Evolutionary conservation across 768 basidiomycete genomes (phyloP).

Genomic region (Mycena venus): DNA sequence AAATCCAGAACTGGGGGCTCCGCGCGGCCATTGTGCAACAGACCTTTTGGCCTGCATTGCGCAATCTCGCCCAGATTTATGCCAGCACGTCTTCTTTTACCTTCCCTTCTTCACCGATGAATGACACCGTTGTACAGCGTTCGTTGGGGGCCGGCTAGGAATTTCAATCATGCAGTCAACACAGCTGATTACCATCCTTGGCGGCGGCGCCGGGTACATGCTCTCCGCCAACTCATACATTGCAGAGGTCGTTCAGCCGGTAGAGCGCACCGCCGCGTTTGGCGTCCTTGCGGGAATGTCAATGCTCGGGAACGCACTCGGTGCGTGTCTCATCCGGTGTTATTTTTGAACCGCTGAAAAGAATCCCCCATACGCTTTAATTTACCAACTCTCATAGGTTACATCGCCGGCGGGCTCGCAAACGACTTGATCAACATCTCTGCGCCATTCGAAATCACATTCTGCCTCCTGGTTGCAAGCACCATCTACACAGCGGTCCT

Average conservation of each 20-base stretch:
- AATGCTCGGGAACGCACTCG: conserved; percentile 20
- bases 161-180: conserved; percentile 24
- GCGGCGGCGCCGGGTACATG: conserved; percentile 22
- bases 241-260: conserved; percentile 23
- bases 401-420: conserved; percentile 17
- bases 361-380: too few relatives aligned
- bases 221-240: conserved; percentile 29
- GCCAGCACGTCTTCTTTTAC: conserved; percentile 13
- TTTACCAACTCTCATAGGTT: not conserved
- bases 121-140: not conserved
- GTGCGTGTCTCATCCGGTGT: too few relatives aligned
- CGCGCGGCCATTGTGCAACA: conserved; percentile 26
- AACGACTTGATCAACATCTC: conserved; percentile 10
- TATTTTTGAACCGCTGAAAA: too few relatives aligned
- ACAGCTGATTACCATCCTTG: conserved; percentile 23
- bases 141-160: conserved; percentile 13
- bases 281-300: conserved; percentile 23
- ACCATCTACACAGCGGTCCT: conserved; percentile 10
- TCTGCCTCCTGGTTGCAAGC: conserved; percentile 24
- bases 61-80: conserved; percentile 26
- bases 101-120: not conserved
- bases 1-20: conserved; percentile 29
- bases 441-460: conserved; percentile 29
- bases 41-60: conserved; percentile 30
- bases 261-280: conserved; percentile 24